These are phyloP conservation scores for Chenopodium album DNA, from an alignment of 148 eudicot genomes.

Conservation along the genomic window DNA sequence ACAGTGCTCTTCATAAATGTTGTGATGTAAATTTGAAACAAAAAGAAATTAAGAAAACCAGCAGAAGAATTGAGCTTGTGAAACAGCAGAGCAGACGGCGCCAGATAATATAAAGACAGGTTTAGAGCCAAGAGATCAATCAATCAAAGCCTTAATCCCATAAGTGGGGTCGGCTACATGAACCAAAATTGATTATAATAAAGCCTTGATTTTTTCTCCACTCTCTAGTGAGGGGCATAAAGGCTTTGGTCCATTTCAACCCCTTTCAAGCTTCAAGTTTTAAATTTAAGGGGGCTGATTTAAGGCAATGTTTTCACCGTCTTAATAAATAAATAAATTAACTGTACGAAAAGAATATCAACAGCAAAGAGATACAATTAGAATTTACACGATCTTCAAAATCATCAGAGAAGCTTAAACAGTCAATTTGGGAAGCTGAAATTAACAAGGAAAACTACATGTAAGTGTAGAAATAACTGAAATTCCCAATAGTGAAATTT, in stretches of 20 bases:
- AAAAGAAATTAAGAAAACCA: neutral
- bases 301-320: neutral
- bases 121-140: neutral
- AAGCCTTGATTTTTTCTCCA: too few relatives aligned
- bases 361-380: too few relatives aligned
- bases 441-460: too few relatives aligned
- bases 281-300: neutral
- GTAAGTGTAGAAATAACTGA: too few relatives aligned
- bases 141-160: too few relatives aligned
- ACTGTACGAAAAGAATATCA: neutral
- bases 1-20: neutral
- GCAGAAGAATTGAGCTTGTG: neutral
- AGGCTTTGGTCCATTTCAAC: neutral
- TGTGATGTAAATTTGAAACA: neutral
- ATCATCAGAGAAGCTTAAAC: too few relatives aligned
- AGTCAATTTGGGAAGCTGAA: too few relatives aligned
- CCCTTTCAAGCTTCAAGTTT: neutral
- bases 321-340: neutral
- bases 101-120: neutral
- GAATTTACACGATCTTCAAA: too few relatives aligned
- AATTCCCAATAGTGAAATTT: too few relatives aligned
- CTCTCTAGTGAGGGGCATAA: neutral
- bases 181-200: too few relatives aligned
- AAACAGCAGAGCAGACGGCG: neutral
- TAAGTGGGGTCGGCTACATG: too few relatives aligned